phyloP scores from a whole-genome alignment of 2,329 filamentous ascomycete species.

The Knufia petricola region DNA sequence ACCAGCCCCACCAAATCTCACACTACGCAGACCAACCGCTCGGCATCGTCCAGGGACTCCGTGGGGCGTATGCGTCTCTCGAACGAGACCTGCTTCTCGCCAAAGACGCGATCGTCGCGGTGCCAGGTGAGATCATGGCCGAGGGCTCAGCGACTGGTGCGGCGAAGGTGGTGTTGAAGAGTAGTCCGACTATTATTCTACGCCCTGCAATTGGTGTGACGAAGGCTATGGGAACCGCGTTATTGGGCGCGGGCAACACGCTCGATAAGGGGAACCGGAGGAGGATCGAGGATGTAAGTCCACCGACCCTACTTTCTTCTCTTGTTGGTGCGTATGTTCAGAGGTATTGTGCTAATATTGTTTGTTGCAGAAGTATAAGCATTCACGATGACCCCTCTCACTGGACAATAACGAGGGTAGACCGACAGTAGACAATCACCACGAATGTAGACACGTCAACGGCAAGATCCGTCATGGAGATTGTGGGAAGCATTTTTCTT shows the following conservation, averaged over 20 bases:
- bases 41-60: conserved; percentile 74
- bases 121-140: conserved; percentile 85
- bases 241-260: conserved; percentile 86
- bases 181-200: conserved; percentile 87
- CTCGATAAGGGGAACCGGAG: conserved; percentile 74
- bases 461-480: too few relatives aligned
- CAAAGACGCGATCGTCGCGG: conserved; percentile 84
- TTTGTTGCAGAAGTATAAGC: conserved; percentile 10
- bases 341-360: too few relatives aligned
- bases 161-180: conserved; percentile 64
- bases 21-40: conserved; percentile 91
- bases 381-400: too few relatives aligned
- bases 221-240: conserved; percentile 76
- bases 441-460: too few relatives aligned
- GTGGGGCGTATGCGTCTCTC: conserved; percentile 71
- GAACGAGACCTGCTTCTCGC: conserved; percentile 80
- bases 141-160: conserved; percentile 71
- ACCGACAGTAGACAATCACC: too few relatives aligned
- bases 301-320: too few relatives aligned
- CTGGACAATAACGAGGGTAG: too few relatives aligned
- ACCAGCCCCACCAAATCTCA: conserved; percentile 69
- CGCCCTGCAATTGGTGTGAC: conserved; percentile 82
- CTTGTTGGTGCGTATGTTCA: too few relatives aligned
- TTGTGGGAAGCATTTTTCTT: too few relatives aligned
- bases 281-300: conserved; percentile 78